Percentiles rank a stretch among this genome's conserved stretches.
Conservation (phyloP, 1,284 basidiomycete species). For the Rhodotorula sp. region DNA sequence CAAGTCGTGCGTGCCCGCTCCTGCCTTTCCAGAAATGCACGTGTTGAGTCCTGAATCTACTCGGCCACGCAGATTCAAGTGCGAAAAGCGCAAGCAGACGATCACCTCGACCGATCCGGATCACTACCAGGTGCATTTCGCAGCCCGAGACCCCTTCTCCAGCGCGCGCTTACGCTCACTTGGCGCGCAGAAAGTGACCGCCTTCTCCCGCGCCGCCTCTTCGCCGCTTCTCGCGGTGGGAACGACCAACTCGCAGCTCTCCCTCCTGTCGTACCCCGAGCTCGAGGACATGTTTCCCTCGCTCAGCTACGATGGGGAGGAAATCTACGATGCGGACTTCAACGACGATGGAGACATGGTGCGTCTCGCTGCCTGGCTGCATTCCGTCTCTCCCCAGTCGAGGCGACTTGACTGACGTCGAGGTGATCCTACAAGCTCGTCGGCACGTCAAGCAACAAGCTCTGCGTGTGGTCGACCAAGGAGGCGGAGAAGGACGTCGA, state of each 20-base stretch:
- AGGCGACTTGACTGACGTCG: not conserved
- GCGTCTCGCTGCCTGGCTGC: not conserved
- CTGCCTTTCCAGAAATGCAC: too few species aligned
- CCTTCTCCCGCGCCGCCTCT: conserved; percentile 66
- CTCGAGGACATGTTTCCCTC: conserved; percentile 32
- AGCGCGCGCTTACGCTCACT: not conserved
- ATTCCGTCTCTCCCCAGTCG: not conserved
- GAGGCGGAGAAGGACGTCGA: not conserved
- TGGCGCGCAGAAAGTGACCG: conserved; percentile 68
- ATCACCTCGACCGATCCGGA: conserved; percentile 63
- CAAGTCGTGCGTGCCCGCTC: conserved; percentile 49
- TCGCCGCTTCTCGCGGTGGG: conserved; percentile 45
- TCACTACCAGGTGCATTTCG: conserved; percentile 71
- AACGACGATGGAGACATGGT: conserved; percentile 28
- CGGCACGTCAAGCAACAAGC: conserved; percentile 29
- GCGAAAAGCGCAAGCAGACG: conserved; percentile 63
- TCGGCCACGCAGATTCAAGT: conserved; percentile 58
- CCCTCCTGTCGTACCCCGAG: conserved; percentile 29
- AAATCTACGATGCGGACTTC: conserved; percentile 45
- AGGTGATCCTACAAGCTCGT: conserved; percentile 12
- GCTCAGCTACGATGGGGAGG: conserved; percentile 37
- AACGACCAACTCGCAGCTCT: conserved; percentile 37
- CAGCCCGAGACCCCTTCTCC: not conserved
- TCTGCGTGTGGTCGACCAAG: conserved; percentile 36
- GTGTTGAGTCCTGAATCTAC: too few species aligned